A percentile compares a stretch with the other conserved stretches of the same genome.
Evolutionary conservation across 2,329 filamentous ascomycete genomes (phyloP).

Genomic region (Cyphellophora europaea): DNA sequence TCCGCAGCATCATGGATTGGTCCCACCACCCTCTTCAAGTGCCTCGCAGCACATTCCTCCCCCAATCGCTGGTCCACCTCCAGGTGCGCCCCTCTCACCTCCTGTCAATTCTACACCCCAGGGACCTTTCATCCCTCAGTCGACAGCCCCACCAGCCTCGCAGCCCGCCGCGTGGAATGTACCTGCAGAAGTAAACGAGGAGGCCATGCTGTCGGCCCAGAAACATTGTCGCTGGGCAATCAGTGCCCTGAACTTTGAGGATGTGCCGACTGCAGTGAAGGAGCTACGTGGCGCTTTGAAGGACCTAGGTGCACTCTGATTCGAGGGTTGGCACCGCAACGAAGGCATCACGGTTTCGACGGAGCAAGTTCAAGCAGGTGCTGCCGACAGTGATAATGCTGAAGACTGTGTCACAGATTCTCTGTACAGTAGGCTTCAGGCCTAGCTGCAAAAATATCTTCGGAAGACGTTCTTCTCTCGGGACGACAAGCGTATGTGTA

Average conservation of each 20-base stretch:
- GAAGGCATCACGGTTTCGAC: too few species aligned
- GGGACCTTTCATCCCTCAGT: slow-evolving; percentile 2
- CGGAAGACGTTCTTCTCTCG: too few species aligned
- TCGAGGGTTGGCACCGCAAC: too few species aligned
- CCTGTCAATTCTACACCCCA: slow-evolving; percentile 4
- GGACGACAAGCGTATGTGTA: too few species aligned
- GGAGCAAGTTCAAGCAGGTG: too few species aligned
- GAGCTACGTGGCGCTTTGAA: slow-evolving; percentile 70
- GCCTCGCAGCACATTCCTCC: slow-evolving; percentile 9
- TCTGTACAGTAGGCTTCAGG: too few species aligned
- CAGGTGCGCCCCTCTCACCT: not conserved
- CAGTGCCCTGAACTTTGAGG: slow-evolving; percentile 92
- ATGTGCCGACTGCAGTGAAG: slow-evolving; percentile 78
- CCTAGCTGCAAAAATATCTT: too few species aligned
- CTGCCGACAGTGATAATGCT: too few species aligned
- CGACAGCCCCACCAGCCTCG: slow-evolving; percentile 25
- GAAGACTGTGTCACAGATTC: too few species aligned
- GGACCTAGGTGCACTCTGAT: slow-evolving; percentile 50
- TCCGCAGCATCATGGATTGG: not conserved
- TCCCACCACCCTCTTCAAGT: slow-evolving; percentile 21
- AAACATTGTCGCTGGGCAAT: slow-evolving; percentile 98
- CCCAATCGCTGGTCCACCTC: not conserved
- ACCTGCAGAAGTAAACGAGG: slow-evolving; percentile 47
- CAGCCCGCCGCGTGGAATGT: slow-evolving; percentile 12
- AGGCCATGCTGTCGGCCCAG: slow-evolving; percentile 69